These are phyloP conservation scores for Ophiostoma triangulosporum DNA, from an alignment of 2,329 filamentous ascomycete genomes.

Conservation along the genomic window DNA sequence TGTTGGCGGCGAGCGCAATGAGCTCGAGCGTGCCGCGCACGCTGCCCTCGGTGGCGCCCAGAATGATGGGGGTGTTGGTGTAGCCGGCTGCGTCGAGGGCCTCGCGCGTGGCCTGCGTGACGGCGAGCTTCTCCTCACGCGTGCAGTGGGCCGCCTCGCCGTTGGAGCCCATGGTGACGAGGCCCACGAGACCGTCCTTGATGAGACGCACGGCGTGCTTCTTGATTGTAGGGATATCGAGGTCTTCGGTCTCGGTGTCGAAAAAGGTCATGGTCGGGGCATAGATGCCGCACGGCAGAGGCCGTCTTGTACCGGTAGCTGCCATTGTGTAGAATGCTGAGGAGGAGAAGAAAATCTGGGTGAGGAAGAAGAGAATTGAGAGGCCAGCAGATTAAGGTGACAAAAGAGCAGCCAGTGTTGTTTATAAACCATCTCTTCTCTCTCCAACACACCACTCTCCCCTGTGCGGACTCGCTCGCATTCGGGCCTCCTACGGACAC, in stretches of 20 bases:
- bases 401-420: slow-evolving; percentile 12
- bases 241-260: slow-evolving; percentile 66
- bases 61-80: slow-evolving; percentile 60
- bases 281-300: slow-evolving; percentile 71
- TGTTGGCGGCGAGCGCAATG: slow-evolving; percentile 42
- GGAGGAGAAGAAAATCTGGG: too few relatives aligned
- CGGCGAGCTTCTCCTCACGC: slow-evolving; percentile 58
- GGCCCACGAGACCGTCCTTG: slow-evolving; percentile 62
- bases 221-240: slow-evolving; percentile 68
- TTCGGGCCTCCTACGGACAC: not conserved
- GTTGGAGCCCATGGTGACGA: slow-evolving; percentile 83
- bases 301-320: slow-evolving; percentile 29
- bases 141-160: slow-evolving; percentile 80
- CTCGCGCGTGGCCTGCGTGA: slow-evolving; percentile 66
- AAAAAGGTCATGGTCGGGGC: slow-evolving; percentile 88
- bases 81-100: slow-evolving; percentile 74
- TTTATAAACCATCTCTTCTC: not conserved
- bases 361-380: slow-evolving; percentile 1
- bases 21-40: slow-evolving; percentile 70
- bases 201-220: slow-evolving; percentile 68
- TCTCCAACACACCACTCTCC: not conserved
- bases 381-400: not conserved
- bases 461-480: not conserved
- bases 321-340: slow-evolving; percentile 23
- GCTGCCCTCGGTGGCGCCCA: slow-evolving; percentile 69